A percentile compares a stretch with the other conserved stretches of the same genome.
These are phyloP conservation scores for Mortierella alpina DNA, from an alignment of 192 early-diverging fungal species.

Conservation along the genomic window DNA sequence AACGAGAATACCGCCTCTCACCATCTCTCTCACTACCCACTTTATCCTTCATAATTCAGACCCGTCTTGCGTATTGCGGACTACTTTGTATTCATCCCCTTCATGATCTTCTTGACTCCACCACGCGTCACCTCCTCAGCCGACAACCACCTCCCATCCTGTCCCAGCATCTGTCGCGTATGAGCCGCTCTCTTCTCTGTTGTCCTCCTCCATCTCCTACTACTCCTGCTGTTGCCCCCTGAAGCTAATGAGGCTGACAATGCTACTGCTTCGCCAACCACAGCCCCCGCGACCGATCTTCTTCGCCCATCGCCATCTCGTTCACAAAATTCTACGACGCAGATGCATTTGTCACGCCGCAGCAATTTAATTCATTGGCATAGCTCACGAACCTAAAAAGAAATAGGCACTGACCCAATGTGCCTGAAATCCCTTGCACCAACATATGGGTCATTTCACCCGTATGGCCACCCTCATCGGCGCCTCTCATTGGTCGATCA, in stretches of 20 bases:
- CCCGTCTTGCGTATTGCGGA: slow-evolving; percentile 29
- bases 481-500: no score
- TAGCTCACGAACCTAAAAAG: no score
- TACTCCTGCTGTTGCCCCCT: background rate
- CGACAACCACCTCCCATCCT: slow-evolving; percentile 13
- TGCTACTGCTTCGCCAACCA: slow-evolving; percentile 5
- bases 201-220: no score
- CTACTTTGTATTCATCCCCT: slow-evolving; percentile 40
- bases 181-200: background rate
- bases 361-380: no score
- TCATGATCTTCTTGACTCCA: slow-evolving; percentile 32
- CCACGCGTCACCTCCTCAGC: slow-evolving; percentile 25
- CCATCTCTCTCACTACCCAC: no score
- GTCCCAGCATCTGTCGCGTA: slow-evolving; percentile 18
- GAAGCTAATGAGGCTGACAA: slow-evolving; percentile 7
- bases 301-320: slow-evolving; percentile 11
- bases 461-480: no score
- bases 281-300: slow-evolving; percentile 5
- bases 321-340: background rate
- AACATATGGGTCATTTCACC: no score
- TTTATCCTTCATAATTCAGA: slow-evolving; percentile 8
- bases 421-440: no score
- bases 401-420: no score
- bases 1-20: no score
- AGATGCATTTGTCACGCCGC: background rate